A percentile compares a stretch with the other conserved stretches of the same genome.
phyloP scores from a whole-genome alignment of 2,329 filamentous ascomycete genomes.

The Colletotrichum siamense region DNA sequence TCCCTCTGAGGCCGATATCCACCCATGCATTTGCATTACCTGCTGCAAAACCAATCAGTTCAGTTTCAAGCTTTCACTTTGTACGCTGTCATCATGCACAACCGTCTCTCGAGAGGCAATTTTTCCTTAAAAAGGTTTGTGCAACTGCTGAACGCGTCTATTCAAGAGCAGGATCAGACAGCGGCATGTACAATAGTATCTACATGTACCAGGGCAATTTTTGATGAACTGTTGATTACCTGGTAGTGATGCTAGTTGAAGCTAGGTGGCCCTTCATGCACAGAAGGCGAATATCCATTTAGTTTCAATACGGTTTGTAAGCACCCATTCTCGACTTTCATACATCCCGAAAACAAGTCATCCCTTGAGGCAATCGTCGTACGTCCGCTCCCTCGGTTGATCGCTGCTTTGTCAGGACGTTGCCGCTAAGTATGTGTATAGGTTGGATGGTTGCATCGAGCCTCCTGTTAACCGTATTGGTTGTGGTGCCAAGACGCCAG shows the following conservation, averaged over 20 bases:
- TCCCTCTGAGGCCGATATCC: not conserved
- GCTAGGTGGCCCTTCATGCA: not conserved
- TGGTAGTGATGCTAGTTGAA: not conserved
- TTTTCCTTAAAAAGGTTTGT: not conserved
- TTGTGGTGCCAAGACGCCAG: not conserved
- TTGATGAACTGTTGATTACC: not conserved
- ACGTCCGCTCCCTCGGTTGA: not conserved
- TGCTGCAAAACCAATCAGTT: not conserved
- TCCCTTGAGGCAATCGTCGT: not conserved
- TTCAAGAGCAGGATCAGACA: not conserved
- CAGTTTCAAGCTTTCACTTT: fast-evolving
- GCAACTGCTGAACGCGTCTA: not conserved
- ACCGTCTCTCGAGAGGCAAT: not conserved
- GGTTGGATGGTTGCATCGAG: not conserved
- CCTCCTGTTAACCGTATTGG: not conserved
- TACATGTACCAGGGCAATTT: not conserved
- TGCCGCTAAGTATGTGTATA: not conserved
- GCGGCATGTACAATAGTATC: fast-evolving
- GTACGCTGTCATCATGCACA: not conserved
- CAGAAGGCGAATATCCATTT: not conserved
- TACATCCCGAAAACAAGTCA: not conserved
- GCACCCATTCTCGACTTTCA: not conserved
- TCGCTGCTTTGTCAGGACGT: not conserved
- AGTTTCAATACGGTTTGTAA: not conserved
- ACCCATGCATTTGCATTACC: not conserved